These are phyloP conservation scores for Tricholoma flavovirens DNA, from an alignment of 768 basidiomycete genomes.

Conservation along the genomic window DNA sequence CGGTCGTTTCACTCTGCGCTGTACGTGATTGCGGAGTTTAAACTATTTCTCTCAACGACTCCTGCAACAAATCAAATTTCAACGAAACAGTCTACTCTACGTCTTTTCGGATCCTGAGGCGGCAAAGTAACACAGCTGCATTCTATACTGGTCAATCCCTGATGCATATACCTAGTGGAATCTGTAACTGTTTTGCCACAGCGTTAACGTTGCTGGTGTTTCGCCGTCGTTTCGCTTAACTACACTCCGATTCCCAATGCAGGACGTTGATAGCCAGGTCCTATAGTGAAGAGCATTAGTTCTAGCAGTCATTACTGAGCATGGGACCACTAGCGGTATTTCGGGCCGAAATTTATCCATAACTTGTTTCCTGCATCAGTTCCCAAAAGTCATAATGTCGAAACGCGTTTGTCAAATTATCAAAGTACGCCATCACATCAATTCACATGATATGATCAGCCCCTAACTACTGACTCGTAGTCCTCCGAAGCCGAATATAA, in stretches of 20 bases:
- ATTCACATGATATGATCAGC: not conserved
- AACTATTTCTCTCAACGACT: not conserved
- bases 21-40: constrained; percentile 22
- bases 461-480: constrained; percentile 24
- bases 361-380: no score
- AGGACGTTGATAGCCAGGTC: not conserved
- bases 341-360: no score
- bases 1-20: not conserved
- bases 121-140: not conserved
- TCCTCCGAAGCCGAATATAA: constrained; percentile 46
- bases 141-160: not conserved
- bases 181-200: not conserved
- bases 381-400: constrained; percentile 18
- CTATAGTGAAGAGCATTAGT: not conserved
- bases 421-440: constrained; percentile 35
- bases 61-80: not conserved
- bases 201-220: no score
- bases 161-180: not conserved
- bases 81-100: no score
- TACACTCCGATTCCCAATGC: no score
- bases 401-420: constrained; percentile 72
- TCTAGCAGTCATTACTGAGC: no score
- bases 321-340: no score
- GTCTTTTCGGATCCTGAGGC: not conserved
- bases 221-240: not conserved